These are phyloP conservation scores for Calophaca sinica DNA, from an alignment of 306 rosid genomes.

Conservation along the genomic window DNA sequence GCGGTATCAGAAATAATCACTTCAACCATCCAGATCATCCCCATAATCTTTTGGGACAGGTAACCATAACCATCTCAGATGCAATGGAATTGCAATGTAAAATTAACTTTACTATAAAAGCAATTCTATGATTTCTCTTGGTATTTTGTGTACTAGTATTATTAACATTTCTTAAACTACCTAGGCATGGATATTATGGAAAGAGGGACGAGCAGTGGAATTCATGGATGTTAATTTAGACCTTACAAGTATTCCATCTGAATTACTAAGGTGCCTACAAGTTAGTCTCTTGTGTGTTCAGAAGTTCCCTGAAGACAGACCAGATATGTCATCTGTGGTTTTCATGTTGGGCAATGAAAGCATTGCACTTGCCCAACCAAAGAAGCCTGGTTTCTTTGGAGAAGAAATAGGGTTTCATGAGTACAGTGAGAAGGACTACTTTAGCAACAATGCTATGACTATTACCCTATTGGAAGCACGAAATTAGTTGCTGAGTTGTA, in stretches of 20 bases:
- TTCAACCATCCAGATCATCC: constrained; percentile 20
- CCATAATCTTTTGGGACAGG: constrained; percentile 44
- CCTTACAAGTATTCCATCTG: constrained; percentile 34
- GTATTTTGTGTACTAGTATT: background rate
- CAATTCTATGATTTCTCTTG: background rate
- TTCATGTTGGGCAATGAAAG: constrained; percentile 49
- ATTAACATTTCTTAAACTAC: background rate
- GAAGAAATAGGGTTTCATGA: constrained; percentile 6
- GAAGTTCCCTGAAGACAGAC: constrained; percentile 50
- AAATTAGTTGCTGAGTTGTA: constrained; percentile 3
- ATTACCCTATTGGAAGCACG: constrained; percentile 42
- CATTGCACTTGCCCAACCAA: constrained; percentile 42
- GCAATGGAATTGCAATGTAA: background rate
- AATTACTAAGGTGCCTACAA: constrained; percentile 54
- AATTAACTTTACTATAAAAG: background rate
- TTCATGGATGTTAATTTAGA: constrained; percentile 44
- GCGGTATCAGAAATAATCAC: constrained; percentile 50
- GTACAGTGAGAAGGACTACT: background rate
- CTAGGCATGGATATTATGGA: constrained; percentile 51
- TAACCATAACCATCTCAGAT: constrained; percentile 18
- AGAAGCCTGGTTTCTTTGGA: constrained; percentile 35
- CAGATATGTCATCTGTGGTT: constrained; percentile 55
- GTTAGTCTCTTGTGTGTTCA: constrained; percentile 61
- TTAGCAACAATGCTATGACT: constrained; percentile 41
- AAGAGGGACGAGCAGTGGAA: constrained; percentile 33